Percentiles rank a stretch among this genome's conserved stretches.
Conservation (phyloP, 2,329 filamentous ascomycete species). For the Berkeleyomyces rouxiae region DNA sequence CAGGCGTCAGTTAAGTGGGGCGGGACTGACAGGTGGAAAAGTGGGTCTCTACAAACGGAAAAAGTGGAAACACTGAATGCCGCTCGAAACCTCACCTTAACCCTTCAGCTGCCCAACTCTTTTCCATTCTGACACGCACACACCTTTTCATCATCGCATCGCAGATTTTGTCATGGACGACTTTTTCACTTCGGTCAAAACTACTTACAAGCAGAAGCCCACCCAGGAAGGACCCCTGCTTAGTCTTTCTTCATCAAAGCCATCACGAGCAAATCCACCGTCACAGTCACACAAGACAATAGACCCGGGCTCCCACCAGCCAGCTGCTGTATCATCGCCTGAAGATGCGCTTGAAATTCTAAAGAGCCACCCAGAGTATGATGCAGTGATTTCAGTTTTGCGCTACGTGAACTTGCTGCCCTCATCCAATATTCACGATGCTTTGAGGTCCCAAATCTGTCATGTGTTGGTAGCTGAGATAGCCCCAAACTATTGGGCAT, state of each 20-base stretch:
- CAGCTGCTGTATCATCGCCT: constrained; percentile 17
- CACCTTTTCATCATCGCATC: background rate
- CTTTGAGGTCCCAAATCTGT: constrained; percentile 39
- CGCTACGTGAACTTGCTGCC: constrained; percentile 27
- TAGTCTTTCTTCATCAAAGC: constrained; percentile 15
- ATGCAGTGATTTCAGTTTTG: constrained; percentile 36
- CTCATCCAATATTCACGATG: background rate
- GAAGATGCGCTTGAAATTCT: constrained; percentile 43
- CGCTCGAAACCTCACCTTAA: background rate
- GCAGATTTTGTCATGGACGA: constrained; percentile 33
- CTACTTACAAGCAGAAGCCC: constrained; percentile 27
- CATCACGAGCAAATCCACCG: background rate
- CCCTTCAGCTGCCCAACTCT: background rate
- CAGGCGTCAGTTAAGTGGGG: constrained; percentile 4
- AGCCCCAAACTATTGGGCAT: constrained; percentile 66
- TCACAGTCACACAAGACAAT: background rate
- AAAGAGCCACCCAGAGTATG: constrained; percentile 44
- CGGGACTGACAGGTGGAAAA: background rate
- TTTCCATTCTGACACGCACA: background rate
- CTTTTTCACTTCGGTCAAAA: constrained; percentile 37
- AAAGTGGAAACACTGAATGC: background rate
- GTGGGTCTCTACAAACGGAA: background rate
- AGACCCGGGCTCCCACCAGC: background rate
- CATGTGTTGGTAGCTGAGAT: constrained; percentile 58
- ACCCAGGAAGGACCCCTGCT: constrained; percentile 23